Percentiles rank a stretch among this genome's conserved stretches.
Evolutionary conservation across 1,139 yeast species (phyloP).

Genomic region (Pichia sp.): DNA sequence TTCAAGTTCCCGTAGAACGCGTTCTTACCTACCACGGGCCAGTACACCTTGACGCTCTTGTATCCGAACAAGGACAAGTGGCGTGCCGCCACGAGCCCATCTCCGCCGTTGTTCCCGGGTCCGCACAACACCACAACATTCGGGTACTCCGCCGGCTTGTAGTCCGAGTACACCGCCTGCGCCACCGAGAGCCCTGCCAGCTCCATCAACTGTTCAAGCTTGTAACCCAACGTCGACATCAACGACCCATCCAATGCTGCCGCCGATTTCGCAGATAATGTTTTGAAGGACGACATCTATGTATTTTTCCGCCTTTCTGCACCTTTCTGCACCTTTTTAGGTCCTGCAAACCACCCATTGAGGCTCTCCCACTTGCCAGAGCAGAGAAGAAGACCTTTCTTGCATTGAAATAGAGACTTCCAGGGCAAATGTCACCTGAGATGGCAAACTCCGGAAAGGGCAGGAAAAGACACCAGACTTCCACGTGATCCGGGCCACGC

Average conservation of each 20-base stretch:
- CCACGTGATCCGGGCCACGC: too few relatives aligned
- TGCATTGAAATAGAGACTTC: too few relatives aligned
- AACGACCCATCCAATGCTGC: conserved; percentile 77
- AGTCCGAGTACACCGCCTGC: conserved; percentile 67
- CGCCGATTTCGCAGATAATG: conserved; percentile 64
- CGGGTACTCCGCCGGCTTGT: conserved; percentile 45
- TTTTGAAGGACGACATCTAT: conserved; percentile 30
- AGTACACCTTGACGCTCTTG: conserved; percentile 56
- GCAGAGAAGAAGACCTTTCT: too few relatives aligned
- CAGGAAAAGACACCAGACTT: too few relatives aligned
- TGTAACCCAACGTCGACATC: conserved; percentile 76
- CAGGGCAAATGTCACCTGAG: too few relatives aligned
- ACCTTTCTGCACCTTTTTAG: too few relatives aligned
- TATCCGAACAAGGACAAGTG: conserved; percentile 81
- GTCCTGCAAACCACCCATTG: too few relatives aligned
- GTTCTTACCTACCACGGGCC: conserved; percentile 56
- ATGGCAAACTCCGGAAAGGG: too few relatives aligned
- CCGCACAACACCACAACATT: conserved; percentile 74
- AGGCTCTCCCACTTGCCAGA: too few relatives aligned
- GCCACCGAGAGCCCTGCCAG: conserved; percentile 94
- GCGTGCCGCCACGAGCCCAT: conserved; percentile 92
- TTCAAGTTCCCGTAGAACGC: conserved; percentile 44
- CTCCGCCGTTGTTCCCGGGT: conserved; percentile 97
- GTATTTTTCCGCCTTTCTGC: too few relatives aligned
- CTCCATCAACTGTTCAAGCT: conserved; percentile 94